phyloP scores from a whole-genome alignment of 2,329 filamentous ascomycete genomes.

The Alternaria angustiovoidea region DNA sequence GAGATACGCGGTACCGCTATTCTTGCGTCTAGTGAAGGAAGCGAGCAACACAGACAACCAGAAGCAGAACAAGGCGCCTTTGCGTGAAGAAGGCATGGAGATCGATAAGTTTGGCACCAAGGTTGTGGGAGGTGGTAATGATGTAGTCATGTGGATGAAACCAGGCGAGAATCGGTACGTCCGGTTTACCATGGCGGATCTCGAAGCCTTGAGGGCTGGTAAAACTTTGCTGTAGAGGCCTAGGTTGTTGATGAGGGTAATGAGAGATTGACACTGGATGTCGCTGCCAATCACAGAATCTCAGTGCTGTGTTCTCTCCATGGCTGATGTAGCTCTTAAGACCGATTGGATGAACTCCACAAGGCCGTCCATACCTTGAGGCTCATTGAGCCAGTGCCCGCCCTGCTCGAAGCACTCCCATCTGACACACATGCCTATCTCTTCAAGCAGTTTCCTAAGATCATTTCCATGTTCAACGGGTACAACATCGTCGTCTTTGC shows the following conservation, averaged over 20 bases:
- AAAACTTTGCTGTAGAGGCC: constrained; percentile 20
- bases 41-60: constrained; percentile 73
- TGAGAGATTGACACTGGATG: neutral
- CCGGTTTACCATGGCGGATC: constrained; percentile 27
- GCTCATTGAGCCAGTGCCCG: constrained; percentile 60
- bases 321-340: neutral
- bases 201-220: constrained; percentile 30
- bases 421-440: constrained; percentile 47
- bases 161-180: constrained; percentile 37
- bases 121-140: constrained; percentile 30
- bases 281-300: neutral
- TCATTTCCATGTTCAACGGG: constrained; percentile 46
- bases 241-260: neutral
- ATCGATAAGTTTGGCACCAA: constrained; percentile 51
- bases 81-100: constrained; percentile 72
- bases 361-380: constrained; percentile 59
- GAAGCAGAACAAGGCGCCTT: constrained; percentile 78
- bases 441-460: constrained; percentile 45
- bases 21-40: constrained; percentile 68
- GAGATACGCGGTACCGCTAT: constrained; percentile 76
- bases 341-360: constrained; percentile 20
- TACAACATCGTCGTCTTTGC: constrained; percentile 53
- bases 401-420: constrained; percentile 52
- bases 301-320: neutral
- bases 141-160: constrained; percentile 41